phyloP scores from a whole-genome alignment of 306 rosid species.

The barrel medic (Medicago truncatula) region DNA sequence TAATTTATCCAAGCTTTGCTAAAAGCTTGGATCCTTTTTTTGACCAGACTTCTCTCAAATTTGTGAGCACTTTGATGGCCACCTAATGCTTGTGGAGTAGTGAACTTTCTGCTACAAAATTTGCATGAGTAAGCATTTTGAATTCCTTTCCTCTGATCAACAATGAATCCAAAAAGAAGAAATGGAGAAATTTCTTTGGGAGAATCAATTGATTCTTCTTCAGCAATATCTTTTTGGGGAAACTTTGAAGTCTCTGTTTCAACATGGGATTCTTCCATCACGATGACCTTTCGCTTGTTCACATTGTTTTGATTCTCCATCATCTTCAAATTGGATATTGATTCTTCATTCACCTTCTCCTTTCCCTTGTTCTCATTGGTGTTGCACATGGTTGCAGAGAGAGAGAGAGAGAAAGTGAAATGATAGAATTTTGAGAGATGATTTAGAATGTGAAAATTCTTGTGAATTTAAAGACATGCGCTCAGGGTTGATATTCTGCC shows the following conservation, averaged over 20 bases:
- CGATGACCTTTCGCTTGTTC: not conserved
- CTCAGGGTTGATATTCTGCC: not conserved
- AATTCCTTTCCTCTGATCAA: not conserved
- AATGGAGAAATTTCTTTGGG: not conserved
- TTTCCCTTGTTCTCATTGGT: not conserved
- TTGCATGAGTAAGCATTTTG: not conserved
- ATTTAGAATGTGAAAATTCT: not conserved
- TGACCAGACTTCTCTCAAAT: not conserved
- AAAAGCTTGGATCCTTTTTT: not conserved
- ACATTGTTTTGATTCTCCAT: not conserved
- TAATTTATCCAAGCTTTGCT: not conserved
- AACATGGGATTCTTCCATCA: not conserved
- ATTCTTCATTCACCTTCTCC: slow-evolving; percentile 8
- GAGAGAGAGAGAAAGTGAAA: not conserved
- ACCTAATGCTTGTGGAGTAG: slow-evolving; percentile 29
- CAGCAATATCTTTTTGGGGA: not conserved
- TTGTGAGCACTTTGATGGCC: slow-evolving; percentile 28
- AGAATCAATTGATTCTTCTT: not conserved
- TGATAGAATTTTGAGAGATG: not conserved
- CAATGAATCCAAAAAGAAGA: slow-evolving; percentile 1
- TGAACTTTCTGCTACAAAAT: not conserved
- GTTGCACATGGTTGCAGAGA: not conserved
- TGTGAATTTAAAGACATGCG: not conserved
- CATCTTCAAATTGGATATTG: not conserved
- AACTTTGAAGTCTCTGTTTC: not conserved